Base-by-base conservation (phyloP, 192 early-diverging fungal genomes). In the Dimargaris verticillata region DNA sequence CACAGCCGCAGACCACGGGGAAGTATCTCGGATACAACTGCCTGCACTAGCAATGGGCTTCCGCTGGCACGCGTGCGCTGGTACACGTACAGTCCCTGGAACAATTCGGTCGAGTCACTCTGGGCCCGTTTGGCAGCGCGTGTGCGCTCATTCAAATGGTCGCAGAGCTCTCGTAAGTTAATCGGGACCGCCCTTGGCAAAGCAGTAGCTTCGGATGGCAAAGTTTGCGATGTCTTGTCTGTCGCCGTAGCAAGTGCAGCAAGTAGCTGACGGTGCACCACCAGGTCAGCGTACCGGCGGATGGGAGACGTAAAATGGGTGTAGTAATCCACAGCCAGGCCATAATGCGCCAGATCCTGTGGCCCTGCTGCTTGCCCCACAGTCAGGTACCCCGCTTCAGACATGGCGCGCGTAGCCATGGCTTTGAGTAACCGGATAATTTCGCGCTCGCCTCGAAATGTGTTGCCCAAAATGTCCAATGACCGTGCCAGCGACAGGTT, bases 301-400 rank as follows among this genome's bases (percentile, higher is more conserved):
- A 88, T 88, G 5, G 86, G 86, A 9, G 82, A 83, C 64, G 87
- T 88, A 67, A 87, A 88, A 64, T 88, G 87, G n/a, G 87, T 88
- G 65, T 88, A 88, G 57, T 73, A 81, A 7, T 78, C 81, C 44
- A 85, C 65, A 1, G 87, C 87, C 61, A 88, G 66, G 50, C 87
- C 87, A 61, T 88, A 88, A 68, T 88, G 87, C 43, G 65, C 68
- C 63, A 78, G 83, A 24, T 77, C 68, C 3, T 7, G 3, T 49
- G 68, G 61, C 15, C 72, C 65, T n/a, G 53, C 25, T 14, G 44
- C 61, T 11, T 71, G 67, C 17, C 83, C 80, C 0, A 83, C 75
- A 1, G 82, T 83, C 60, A 88, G 78, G 61, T 88, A 76, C 66
- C 73, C 77, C 17, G 83, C 82, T 53, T 85, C 85, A 44, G 78